These are phyloP conservation scores for Hortaea werneckii DNA, from an alignment of 2,329 filamentous ascomycete genomes.

Conservation along the genomic window DNA sequence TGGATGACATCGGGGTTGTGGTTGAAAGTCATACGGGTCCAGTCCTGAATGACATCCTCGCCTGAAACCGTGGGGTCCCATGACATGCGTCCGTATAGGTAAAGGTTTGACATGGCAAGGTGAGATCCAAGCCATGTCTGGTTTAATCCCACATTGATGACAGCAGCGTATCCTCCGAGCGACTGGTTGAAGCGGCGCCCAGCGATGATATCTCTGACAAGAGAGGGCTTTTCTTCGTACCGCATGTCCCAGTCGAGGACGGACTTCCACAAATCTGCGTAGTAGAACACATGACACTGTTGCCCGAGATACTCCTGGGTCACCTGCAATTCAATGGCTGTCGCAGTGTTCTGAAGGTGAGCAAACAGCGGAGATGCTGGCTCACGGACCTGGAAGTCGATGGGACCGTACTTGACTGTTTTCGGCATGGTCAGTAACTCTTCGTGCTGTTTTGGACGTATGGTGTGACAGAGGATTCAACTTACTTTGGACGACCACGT, in stretches of 20 bases:
- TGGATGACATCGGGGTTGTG: slow-evolving; percentile 45
- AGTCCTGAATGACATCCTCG: slow-evolving; percentile 48
- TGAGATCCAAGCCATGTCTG: slow-evolving; percentile 60
- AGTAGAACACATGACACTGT: slow-evolving; percentile 58
- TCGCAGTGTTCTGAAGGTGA: slow-evolving; percentile 36
- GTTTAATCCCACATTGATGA: slow-evolving; percentile 58
- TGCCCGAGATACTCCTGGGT: slow-evolving; percentile 63
- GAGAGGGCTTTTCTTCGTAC: slow-evolving; percentile 46
- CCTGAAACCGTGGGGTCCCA: slow-evolving; percentile 50
- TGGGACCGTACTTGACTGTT: slow-evolving; percentile 57
- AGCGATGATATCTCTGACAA: slow-evolving; percentile 50
- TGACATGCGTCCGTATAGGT: slow-evolving; percentile 58
- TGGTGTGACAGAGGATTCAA: too few relatives aligned
- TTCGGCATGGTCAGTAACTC: too few relatives aligned
- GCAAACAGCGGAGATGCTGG: slow-evolving; percentile 56
- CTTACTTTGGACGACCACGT: slow-evolving; percentile 54
- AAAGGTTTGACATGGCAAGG: slow-evolving; percentile 61
- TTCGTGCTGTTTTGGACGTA: too few relatives aligned
- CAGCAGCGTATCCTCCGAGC: slow-evolving; percentile 55
- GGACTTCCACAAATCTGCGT: slow-evolving; percentile 58
- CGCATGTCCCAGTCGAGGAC: slow-evolving; percentile 58
- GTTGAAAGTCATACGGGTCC: slow-evolving; percentile 57
- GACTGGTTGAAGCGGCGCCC: slow-evolving; percentile 49
- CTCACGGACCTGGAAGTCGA: slow-evolving; percentile 65
- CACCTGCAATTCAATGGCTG: slow-evolving; percentile 57